These are phyloP conservation scores for Pholiota conissans DNA, from an alignment of 768 basidiomycete genomes.

Conservation along the genomic window DNA sequence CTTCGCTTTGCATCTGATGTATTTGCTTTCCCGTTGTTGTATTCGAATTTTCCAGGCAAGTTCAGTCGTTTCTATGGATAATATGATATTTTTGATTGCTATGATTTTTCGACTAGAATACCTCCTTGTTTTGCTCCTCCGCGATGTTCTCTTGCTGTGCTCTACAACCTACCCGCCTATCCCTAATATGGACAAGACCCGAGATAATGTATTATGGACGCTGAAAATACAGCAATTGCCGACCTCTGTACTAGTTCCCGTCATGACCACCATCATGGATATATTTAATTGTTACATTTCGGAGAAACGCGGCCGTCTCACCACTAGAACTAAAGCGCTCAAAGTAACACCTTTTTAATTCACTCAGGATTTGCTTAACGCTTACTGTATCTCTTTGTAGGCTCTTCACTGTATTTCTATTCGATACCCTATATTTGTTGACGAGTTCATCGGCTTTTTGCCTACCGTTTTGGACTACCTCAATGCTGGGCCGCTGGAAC, in stretches of 20 bases:
- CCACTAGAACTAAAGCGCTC: not conserved
- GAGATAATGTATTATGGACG: slow-evolving; percentile 48
- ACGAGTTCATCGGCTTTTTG: slow-evolving; percentile 49
- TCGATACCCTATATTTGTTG: slow-evolving; percentile 48
- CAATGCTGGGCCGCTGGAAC: slow-evolving; percentile 22
- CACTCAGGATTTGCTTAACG: not conserved
- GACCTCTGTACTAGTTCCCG: slow-evolving; percentile 31
- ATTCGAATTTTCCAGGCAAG: slow-evolving; percentile 48
- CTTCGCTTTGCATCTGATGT: slow-evolving; percentile 52
- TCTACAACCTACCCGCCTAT: slow-evolving; percentile 32
- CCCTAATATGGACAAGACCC: slow-evolving; percentile 42
- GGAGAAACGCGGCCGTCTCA: not conserved
- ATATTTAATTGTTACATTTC: slow-evolving; percentile 25
- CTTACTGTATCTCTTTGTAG: slow-evolving; percentile 18
- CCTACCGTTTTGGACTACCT: slow-evolving; percentile 35
- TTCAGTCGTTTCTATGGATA: no score
- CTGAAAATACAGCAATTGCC: slow-evolving; percentile 52
- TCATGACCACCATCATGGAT: slow-evolving; percentile 28
- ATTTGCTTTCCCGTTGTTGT: slow-evolving; percentile 46
- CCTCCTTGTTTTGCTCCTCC: slow-evolving; percentile 44
- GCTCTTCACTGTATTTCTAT: slow-evolving; percentile 34
- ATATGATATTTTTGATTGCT: not conserved
- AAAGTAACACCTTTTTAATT: not conserved
- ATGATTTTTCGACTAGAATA: slow-evolving; percentile 28
- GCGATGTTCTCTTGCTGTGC: slow-evolving; percentile 44